phyloP scores from a whole-genome alignment of 768 basidiomycete species.

The Tricholoma bakamatsutake region DNA sequence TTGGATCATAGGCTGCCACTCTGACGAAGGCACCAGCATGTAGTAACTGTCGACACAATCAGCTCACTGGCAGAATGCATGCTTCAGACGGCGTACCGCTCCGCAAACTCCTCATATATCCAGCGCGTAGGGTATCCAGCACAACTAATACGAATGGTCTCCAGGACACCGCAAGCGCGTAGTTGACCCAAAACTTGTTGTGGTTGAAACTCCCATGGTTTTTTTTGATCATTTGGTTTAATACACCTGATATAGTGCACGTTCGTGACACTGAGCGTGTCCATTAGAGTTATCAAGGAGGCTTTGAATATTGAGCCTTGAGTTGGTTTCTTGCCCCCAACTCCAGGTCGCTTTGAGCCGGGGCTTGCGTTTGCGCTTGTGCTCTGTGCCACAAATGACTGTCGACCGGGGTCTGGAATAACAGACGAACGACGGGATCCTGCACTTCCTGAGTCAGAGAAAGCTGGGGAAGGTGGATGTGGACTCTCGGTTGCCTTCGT shows the following conservation, averaged over 20 bases:
- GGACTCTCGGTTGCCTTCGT: constrained; percentile 62
- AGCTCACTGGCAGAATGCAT: constrained; percentile 8
- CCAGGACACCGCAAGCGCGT: constrained; percentile 96
- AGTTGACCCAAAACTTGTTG: constrained; percentile 94
- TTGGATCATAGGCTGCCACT: constrained; percentile 86
- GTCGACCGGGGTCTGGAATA: constrained; percentile 83
- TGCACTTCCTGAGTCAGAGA: constrained; percentile 72
- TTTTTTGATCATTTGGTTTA: constrained; percentile 96
- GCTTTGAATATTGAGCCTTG: constrained; percentile 98
- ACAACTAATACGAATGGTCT: constrained; percentile 98
- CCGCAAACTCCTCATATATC: constrained; percentile 98
- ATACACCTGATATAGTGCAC: constrained; percentile 99
- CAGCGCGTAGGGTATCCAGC: constrained; percentile 98
- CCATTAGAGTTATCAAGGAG: constrained; percentile 91
- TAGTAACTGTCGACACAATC: constrained; percentile 65
- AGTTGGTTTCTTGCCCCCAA: constrained; percentile 83
- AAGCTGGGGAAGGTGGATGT: constrained; percentile 67
- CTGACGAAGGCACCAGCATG: constrained; percentile 84
- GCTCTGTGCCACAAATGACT: constrained; percentile 55
- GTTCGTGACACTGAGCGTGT: constrained; percentile 94
- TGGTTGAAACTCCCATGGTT: constrained; percentile 94
- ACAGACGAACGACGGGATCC: constrained; percentile 78
- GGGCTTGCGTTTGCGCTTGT: constrained; percentile 27
- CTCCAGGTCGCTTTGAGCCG: constrained; percentile 53
- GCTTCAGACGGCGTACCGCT: constrained; percentile 55